Base-by-base conservation (phyloP, 257 asterid genomes). In the Ilex asprella region DNA sequence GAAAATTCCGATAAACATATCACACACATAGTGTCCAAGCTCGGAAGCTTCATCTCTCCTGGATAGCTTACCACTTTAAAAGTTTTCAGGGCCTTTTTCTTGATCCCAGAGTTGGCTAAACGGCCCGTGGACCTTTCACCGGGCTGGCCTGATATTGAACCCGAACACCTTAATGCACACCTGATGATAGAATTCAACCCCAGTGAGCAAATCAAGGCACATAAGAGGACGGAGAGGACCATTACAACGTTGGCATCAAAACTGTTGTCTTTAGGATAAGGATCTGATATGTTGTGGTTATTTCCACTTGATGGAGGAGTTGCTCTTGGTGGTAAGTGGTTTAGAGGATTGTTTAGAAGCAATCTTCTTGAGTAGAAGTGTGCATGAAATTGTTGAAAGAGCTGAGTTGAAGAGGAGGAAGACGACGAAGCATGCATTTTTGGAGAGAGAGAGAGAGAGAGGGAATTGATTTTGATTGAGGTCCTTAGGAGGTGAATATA, bases 151-250 rank as follows among this genome's bases (percentile, higher is more conserved):
- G 77, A 68, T 15, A 66, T 74, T 0, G 74, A 43, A 54, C n/a
- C 67, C 0, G 88, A 82, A 74, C 85, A 82, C 16, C 85, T 56
- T 2, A 82, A 66, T 54, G 88, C 88, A 56, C 85, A 82, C 56
- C 83, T 61, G 60, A 79, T 69, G 75, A 82, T 79, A 11, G 88
- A 82, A 46, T 82, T 82, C 1, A 82, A 73, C 6, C 85, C 88
- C 12, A 82, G 83, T 3, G 88, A 82, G 71, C 88, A 82, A 52
- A 82, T 82, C 4, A 82, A 10, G 76, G 88, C 88, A 31, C 88
- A 82, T 2, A 82, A 52, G 15, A 82, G 88, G 69, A 82, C 88
- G 0, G 88, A 79, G 2, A 82, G 68, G 2, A 82, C 88, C 85
- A 82, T 79, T 3, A 82, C 85, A 3, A 82, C 83, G 32, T 82